Evolutionary conservation across 1,139 yeast species (phyloP), one percentile per base, ranked within the genome.

Genomic region (Hyphopichia khmerensis): DNA sequence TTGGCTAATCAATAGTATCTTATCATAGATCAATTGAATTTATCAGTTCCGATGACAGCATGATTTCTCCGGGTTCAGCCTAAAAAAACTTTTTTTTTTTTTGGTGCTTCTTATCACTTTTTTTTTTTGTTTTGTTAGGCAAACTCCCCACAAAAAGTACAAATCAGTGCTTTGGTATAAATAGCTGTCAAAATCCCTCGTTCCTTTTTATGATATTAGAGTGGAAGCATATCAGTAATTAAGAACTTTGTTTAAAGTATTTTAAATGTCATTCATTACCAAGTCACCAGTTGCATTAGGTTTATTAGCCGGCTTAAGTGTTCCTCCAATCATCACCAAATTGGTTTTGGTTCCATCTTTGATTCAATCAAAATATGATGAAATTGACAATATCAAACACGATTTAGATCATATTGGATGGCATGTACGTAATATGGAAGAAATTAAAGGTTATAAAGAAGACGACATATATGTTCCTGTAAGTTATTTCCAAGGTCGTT

Each of bases 321-420:
- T 64, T 10, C 70, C 72, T 13, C 69, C 70, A 3, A 18, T 65
- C 9, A 43, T 62, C 10, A 64, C 72, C 10, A 61, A 57, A 43
- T 53, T 57, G 19, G 39, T 60, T 7, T 48, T 67, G 23, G 48
- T 57, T 18, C 73, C 72, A 7, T 43, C 49, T 21, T 52, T 56
- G 36, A 49, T 60, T 33, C 60, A 60, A 19, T 38, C 54, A 6
- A 60, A 57, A 35, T 57, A 53, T 41, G 60, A 64, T 34, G 74
- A 69, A 43, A 60, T 69, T 19, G 66, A 67, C 42, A 50, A 53
- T 23, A 53, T 69, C 33, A 65, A 62, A 43, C 63, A 66, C 46
- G 65, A 62, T 43, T 38, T 69, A 44, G 73, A 69, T 43, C 56
- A 56, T 43, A 57, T 68, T 14, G 74, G 73, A n/a, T 69, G 74